Evolutionary conservation across 208 protist species (phyloP).

Genomic region (Trypanosomatidae sp.): DNA sequence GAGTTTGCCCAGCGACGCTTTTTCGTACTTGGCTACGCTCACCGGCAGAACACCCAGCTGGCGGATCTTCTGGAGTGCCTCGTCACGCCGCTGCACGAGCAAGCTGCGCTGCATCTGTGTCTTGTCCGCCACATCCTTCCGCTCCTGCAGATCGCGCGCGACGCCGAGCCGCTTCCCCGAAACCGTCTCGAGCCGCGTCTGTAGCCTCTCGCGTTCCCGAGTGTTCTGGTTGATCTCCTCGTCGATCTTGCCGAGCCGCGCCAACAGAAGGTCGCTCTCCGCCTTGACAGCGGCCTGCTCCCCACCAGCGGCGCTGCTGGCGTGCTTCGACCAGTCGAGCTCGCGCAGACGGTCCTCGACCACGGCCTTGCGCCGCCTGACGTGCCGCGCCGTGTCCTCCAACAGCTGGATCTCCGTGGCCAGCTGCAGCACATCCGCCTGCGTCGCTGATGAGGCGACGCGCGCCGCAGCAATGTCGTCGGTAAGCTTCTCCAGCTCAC

Average conservation of each 20-base stretch:
- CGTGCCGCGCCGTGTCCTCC: constrained; percentile 68
- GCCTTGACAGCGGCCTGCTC: constrained; percentile 57
- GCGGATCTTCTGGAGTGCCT: constrained; percentile 90
- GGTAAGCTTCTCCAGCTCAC: constrained; percentile 61
- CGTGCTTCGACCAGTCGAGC: constrained; percentile 53
- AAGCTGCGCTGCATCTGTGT: constrained; percentile 66
- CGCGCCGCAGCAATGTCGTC: constrained; percentile 42
- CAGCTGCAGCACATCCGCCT: constrained; percentile 52
- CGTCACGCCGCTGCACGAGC: constrained; percentile 82
- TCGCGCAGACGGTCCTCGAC: constrained; percentile 63
- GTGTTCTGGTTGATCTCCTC: constrained; percentile 32
- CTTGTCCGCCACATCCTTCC: constrained; percentile 57
- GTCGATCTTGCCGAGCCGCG: constrained; percentile 46
- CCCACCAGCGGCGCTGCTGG: constrained; percentile 18
- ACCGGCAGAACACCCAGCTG: constrained; percentile 89
- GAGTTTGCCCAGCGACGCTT: constrained; percentile 66
- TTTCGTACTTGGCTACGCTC: constrained; percentile 27
- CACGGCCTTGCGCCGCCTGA: constrained; percentile 48
- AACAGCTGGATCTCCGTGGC: constrained; percentile 68
- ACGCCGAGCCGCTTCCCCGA: constrained; percentile 35
- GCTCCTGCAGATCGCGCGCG: constrained; percentile 52
- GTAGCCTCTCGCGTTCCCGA: constrained; percentile 43
- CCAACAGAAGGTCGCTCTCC: constrained; percentile 43
- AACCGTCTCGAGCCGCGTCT: constrained; percentile 49
- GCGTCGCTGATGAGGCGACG: constrained; percentile 31